These are phyloP conservation scores for Ustilaginoidea virens DNA, from an alignment of 2,329 filamentous ascomycete species.

Conservation along the genomic window DNA sequence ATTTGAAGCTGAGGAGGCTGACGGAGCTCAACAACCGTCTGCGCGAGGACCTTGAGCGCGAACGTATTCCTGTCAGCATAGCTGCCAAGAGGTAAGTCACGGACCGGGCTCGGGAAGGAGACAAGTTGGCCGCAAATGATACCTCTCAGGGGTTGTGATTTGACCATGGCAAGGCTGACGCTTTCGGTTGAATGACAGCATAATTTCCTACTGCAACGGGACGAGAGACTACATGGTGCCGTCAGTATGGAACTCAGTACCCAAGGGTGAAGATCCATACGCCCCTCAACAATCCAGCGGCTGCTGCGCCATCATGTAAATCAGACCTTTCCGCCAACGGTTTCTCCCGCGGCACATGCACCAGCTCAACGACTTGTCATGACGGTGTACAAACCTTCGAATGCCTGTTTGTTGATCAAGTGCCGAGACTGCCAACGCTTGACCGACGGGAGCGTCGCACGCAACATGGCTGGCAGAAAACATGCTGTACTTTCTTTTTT, in stretches of 20 bases:
- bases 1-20: conserved; percentile 88
- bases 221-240: conserved; percentile 99
- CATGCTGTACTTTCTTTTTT: no score
- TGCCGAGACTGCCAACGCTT: no score
- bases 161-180: no score
- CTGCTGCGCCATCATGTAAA: conserved; percentile 91
- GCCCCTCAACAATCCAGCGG: conserved; percentile 83
- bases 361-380: conserved; percentile 3
- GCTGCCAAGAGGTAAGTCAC: conserved; percentile 63
- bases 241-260: conserved; percentile 87
- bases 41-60: conserved; percentile 88
- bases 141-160: no score
- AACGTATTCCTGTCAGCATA: conserved; percentile 89
- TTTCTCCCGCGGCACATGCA: conserved; percentile 3
- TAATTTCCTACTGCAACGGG: conserved; percentile 96
- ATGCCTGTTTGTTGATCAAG: conserved; percentile 2
- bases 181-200: conserved; percentile 34
- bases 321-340: conserved; percentile 1
- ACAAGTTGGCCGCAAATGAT: no score
- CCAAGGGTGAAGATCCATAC: conserved; percentile 96
- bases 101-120: conserved; percentile 2
- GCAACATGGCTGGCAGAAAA: no score
- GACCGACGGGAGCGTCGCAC: no score
- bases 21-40: conserved; percentile 94
- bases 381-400: no score